Evolutionary conservation across 352 stramenopile genomes (phyloP).

Genomic region (Pythium brachiatum): DNA sequence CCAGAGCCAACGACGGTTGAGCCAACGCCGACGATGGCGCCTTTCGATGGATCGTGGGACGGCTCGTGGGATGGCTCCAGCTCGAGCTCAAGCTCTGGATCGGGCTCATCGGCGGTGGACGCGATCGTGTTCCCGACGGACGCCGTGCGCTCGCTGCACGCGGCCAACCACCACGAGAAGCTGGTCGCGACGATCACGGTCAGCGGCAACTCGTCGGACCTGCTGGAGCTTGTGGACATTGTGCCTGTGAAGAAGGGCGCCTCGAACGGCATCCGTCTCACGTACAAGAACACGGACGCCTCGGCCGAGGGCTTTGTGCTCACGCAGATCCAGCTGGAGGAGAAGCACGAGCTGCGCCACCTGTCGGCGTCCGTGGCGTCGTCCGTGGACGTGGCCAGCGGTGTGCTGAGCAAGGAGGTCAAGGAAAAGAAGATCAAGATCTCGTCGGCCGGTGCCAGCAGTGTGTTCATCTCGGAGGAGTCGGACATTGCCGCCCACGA

Average conservation of each 20-base stretch:
- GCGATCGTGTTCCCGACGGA: slow-evolving; percentile 35
- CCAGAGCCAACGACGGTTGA: not conserved
- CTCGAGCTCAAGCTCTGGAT: slow-evolving; percentile 16
- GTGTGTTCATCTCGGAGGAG: slow-evolving; percentile 40
- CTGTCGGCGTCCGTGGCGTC: slow-evolving; percentile 38
- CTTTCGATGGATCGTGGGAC: slow-evolving; percentile 16
- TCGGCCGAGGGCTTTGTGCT: slow-evolving; percentile 47
- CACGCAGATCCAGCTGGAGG: slow-evolving; percentile 51
- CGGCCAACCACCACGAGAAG: slow-evolving; percentile 25
- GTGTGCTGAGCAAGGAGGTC: slow-evolving; percentile 38
- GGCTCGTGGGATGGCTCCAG: slow-evolving; percentile 18
- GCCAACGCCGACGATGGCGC: not conserved
- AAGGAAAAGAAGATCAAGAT: slow-evolving; percentile 43
- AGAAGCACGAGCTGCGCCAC: slow-evolving; percentile 40
- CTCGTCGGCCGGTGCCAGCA: slow-evolving; percentile 32
- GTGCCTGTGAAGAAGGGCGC: slow-evolving; percentile 34
- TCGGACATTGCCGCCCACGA: slow-evolving; percentile 34
- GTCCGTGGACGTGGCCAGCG: slow-evolving; percentile 39
- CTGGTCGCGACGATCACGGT: slow-evolving; percentile 54
- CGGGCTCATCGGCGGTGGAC: slow-evolving; percentile 16
- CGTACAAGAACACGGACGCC: slow-evolving; percentile 53
- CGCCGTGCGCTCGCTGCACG: slow-evolving; percentile 28
- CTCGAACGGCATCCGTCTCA: slow-evolving; percentile 44
- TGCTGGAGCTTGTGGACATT: slow-evolving; percentile 47
- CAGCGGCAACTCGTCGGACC: slow-evolving; percentile 49